A percentile compares a stretch with the other conserved stretches of the same genome.
Evolutionary conservation across 2,329 filamentous ascomycete species (phyloP).

Genomic region (Colletotrichum eleusines): DNA sequence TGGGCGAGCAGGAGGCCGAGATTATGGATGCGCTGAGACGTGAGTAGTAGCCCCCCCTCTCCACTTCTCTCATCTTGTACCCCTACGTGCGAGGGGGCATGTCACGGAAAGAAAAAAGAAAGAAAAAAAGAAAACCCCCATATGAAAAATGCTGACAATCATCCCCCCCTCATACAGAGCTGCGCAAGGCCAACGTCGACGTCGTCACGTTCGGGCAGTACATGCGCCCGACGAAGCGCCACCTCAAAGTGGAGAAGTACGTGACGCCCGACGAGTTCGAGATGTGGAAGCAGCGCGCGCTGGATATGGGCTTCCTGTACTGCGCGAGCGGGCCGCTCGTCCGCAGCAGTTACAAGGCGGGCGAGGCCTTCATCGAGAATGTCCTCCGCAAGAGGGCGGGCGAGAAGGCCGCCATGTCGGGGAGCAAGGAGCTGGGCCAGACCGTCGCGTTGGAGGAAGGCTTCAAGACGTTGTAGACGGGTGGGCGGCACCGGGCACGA

Average conservation of each 20-base stretch:
- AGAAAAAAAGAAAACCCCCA: no score
- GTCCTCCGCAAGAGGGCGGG: slow-evolving; percentile 85
- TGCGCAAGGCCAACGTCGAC: slow-evolving; percentile 85
- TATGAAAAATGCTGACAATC: not conserved
- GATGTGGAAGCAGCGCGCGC: slow-evolving; percentile 86
- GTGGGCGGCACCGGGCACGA: not conserved
- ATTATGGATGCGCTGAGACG: slow-evolving; percentile 81
- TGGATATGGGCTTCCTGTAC: slow-evolving; percentile 97
- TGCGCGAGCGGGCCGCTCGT: slow-evolving; percentile 94
- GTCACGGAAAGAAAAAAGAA: no score
- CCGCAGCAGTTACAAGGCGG: slow-evolving; percentile 95
- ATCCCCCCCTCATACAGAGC: slow-evolving; percentile 44
- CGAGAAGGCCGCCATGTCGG: slow-evolving; percentile 50
- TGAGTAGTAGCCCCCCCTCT: slow-evolving; percentile 54
- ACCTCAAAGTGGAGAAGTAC: slow-evolving; percentile 97
- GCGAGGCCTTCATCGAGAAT: slow-evolving; percentile 98
- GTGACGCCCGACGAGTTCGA: slow-evolving; percentile 93
- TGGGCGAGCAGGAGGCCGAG: slow-evolving; percentile 92
- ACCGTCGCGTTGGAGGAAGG: slow-evolving; percentile 54
- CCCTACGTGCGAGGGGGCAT: not conserved
- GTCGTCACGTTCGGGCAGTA: slow-evolving; percentile 99
- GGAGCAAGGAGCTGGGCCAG: slow-evolving; percentile 52
- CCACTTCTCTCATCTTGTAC: no score
- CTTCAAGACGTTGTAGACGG: slow-evolving; percentile 32
- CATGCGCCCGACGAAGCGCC: slow-evolving; percentile 98